Percentiles rank a stretch among this genome's conserved stretches.
Evolutionary conservation across 257 asterid species (phyloP).

Genomic region (Orobanche coerulescens): DNA sequence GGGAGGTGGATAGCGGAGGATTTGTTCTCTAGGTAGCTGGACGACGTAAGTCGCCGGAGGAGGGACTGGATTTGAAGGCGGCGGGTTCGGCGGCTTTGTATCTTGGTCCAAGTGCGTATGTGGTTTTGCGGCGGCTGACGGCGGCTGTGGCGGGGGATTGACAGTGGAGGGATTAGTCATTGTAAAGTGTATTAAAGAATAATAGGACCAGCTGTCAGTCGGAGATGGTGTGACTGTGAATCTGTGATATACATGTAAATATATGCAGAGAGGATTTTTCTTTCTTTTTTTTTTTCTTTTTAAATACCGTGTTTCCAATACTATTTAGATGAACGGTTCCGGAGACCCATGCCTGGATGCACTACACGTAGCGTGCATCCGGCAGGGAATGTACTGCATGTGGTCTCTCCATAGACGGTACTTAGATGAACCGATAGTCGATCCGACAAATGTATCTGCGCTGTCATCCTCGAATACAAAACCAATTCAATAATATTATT

Average conservation of each 20-base stretch:
- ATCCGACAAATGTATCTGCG: too few relatives aligned
- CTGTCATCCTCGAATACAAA: too few relatives aligned
- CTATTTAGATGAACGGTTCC: too few relatives aligned
- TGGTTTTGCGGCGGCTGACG: slow-evolving; percentile 15
- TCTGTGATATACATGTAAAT: neutral
- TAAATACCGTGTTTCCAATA: too few relatives aligned
- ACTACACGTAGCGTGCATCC: too few relatives aligned
- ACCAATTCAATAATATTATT: too few relatives aligned
- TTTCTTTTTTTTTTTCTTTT: too few relatives aligned
- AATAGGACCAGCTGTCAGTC: neutral
- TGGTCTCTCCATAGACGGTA: too few relatives aligned
- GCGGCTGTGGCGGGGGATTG: slow-evolving; percentile 9
- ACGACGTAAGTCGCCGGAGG: slow-evolving; percentile 25
- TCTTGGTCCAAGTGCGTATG: neutral
- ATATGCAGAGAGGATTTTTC: too few relatives aligned
- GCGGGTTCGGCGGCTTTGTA: slow-evolving; percentile 11
- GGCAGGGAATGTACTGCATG: too few relatives aligned
- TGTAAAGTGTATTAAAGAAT: neutral
- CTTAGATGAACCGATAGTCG: too few relatives aligned
- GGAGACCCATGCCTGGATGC: too few relatives aligned
- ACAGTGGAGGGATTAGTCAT: slow-evolving; percentile 24
- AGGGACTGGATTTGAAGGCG: slow-evolving; percentile 18
- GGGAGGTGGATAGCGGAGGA: slow-evolving; percentile 32
- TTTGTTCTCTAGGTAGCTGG: slow-evolving; percentile 34
- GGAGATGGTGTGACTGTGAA: neutral